Conservation (phyloP, 2,329 filamentous ascomycete species). For the Aspergillus sp. region DNA sequence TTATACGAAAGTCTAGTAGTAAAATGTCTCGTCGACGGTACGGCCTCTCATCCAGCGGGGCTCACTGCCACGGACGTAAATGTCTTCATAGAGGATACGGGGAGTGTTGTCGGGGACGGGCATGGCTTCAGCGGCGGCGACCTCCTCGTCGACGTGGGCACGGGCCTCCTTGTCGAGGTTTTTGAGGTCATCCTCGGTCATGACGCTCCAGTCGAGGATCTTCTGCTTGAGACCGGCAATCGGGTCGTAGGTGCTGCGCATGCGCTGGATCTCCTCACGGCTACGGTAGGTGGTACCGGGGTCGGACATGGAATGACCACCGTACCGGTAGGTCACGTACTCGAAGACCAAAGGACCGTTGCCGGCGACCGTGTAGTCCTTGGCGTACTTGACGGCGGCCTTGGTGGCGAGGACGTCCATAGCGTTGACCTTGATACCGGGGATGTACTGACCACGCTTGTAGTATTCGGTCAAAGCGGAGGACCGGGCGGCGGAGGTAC, state of each 20-base stretch:
- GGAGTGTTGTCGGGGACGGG: slow-evolving; percentile 66
- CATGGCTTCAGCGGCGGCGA: slow-evolving; percentile 86
- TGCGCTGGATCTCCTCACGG: slow-evolving; percentile 98
- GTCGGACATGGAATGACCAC: slow-evolving; percentile 99
- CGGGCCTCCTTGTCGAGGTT: slow-evolving; percentile 88
- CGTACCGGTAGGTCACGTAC: slow-evolving; percentile 99
- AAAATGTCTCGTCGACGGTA: slow-evolving; percentile 88
- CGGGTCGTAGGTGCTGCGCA: slow-evolving; percentile 97
- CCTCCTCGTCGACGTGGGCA: slow-evolving; percentile 77
- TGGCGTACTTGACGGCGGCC: slow-evolving; percentile 89
- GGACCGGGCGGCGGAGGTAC: slow-evolving; percentile 87
- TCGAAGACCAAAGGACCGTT: slow-evolving; percentile 95
- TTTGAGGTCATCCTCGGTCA: slow-evolving; percentile 93
- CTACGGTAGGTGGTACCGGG: slow-evolving; percentile 98
- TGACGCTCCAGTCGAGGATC: slow-evolving; percentile 90
- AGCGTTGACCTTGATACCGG: slow-evolving; percentile 97
- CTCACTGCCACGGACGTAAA: slow-evolving; percentile 84
- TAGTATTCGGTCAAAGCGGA: slow-evolving; percentile 98
- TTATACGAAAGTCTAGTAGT: slow-evolving; percentile 45
- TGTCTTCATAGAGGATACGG: slow-evolving; percentile 90
- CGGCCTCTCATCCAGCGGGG: slow-evolving; percentile 81
- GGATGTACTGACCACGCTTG: slow-evolving; percentile 99
- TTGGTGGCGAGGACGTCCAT: slow-evolving; percentile 99
- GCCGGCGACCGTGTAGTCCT: slow-evolving; percentile 73
- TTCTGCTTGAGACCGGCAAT: slow-evolving; percentile 98